Percentiles rank a stretch among this genome's conserved stretches.
These are phyloP conservation scores for Xylariaceae sp. DNA, from an alignment of 2,329 filamentous ascomycete species.

Conservation along the genomic window DNA sequence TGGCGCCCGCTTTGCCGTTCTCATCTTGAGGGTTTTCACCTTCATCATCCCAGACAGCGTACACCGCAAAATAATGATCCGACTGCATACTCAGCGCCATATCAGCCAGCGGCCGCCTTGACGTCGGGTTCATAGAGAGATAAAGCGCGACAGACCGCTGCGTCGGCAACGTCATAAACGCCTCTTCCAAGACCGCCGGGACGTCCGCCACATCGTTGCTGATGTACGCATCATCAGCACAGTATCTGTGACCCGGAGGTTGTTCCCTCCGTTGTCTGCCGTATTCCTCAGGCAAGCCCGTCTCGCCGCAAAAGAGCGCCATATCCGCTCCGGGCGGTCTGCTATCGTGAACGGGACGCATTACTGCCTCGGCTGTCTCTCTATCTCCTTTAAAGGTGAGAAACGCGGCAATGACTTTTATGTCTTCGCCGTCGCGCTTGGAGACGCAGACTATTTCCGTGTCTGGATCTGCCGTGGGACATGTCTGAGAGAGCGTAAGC, in stretches of 20 bases:
- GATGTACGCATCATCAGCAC: slow-evolving; percentile 48
- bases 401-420: slow-evolving; percentile 36
- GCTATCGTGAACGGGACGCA: slow-evolving; percentile 35
- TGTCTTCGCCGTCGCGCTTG: slow-evolving; percentile 25
- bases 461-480: slow-evolving; percentile 32
- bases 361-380: slow-evolving; percentile 32
- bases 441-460: slow-evolving; percentile 41
- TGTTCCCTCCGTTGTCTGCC: slow-evolving; percentile 42
- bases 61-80: slow-evolving; percentile 54
- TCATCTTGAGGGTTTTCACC: too few species aligned
- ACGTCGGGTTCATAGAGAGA: slow-evolving; percentile 48
- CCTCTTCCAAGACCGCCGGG: slow-evolving; percentile 38
- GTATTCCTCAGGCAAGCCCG: slow-evolving; percentile 40
- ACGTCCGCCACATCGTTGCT: slow-evolving; percentile 43
- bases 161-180: slow-evolving; percentile 45
- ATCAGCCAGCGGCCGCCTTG: slow-evolving; percentile 38
- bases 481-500: slow-evolving; percentile 7
- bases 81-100: slow-evolving; percentile 54
- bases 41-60: slow-evolving; percentile 46
- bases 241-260: slow-evolving; percentile 46
- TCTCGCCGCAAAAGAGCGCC: slow-evolving; percentile 38
- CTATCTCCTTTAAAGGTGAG: slow-evolving; percentile 38
- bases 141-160: slow-evolving; percentile 45
- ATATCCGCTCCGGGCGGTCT: slow-evolving; percentile 35
- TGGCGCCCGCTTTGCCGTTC: too few species aligned